Base-by-base conservation (phyloP, 306 rosid species). In the Acacia confusa region DNA sequence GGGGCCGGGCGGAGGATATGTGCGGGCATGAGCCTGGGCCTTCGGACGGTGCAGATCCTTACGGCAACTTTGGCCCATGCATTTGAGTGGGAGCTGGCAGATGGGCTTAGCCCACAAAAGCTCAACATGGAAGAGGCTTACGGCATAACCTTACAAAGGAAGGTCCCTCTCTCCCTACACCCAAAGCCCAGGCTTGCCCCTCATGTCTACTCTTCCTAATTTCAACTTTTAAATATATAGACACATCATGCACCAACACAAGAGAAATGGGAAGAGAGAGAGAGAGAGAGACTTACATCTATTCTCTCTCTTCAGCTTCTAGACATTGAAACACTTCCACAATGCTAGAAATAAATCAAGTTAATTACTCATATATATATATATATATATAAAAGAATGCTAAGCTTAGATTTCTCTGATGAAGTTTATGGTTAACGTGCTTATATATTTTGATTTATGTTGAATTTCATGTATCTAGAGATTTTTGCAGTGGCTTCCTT, bases 101-200 rank as follows among this genome's bases (percentile, higher is more conserved):
- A 30, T 27, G 41, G 41, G 40, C 69, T 64, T 15, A 28, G 36
- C 69, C 69, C 69, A 28, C n/a, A 64, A 28, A 64, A 64, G 12
- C 69, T 64, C 19, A 28, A 64, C 69, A 64, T 64, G 69, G 69
- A 64, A 7, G 69, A 64, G 69, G 69, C 69, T 6, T 64, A 27
- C 17, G 69, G 69, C 0, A 5, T 64, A 13, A 64, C 69, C 3
- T 40, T 64, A 1, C 69, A 64, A 16, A 32, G 69, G 1, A 64
- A 64, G 17, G 22, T 30, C 9, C 69, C 69, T 2, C 36, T 92
- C 15, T 73, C 60, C 9, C 71, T 85, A 12, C 91, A 86, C 73
- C 95, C 95, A 1, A 77, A 60, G 19, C 84, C 88, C 0, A 88
- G 98, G 69, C 88, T 92, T 9, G 82, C 83, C 4, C 50, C 70